Base-by-base conservation (phyloP, 2,329 filamentous ascomycete genomes). In the Penicillium sp. region DNA sequence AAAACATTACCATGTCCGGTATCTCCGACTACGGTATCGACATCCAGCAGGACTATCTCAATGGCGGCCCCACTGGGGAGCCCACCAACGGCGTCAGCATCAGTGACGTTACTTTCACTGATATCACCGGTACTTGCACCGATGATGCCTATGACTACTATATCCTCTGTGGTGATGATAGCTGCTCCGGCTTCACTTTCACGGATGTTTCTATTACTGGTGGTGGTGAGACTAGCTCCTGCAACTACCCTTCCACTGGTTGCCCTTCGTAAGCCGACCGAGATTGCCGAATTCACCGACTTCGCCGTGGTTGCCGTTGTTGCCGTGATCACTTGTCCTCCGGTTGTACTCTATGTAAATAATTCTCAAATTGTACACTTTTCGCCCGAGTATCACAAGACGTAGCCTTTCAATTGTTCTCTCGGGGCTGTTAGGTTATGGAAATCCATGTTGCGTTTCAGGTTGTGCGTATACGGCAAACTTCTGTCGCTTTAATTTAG, bases 41-140 rank as follows among this genome's bases (percentile, higher is more conserved):
- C 54, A 71, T 81, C 40, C 72, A 81, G 67, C 78, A 82, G 67
- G 79, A 82, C 62, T 82, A 81, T 59, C 62, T 79, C 50, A 82
- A 81, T 58, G 79, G 75, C 11, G 73, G 74, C 4, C 64, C 74
- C 5, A 75, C 69, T 6, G 75, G 74, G 1, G 56, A 58, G 9
- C 69, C 75, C 5, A 69, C 69, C 1, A 75, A 74, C 46, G 74
- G 74, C 3, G 73, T 77, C 3, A 60, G 58, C 2, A 75, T 77
- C 43, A 55, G 57, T 27, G 69, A 69, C 49, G 44, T 77, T 3
- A 54, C 61, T 7, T 72, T 77, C 45, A 60, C 67, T 38, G 69
- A 75, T 56, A 63, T 77, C 4, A 68, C 61, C 1, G 75, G 75
- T 5, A 72, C 69, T 4, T 66, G 64, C n/a, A 59, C 58, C 10